Evolutionary conservation across 179 eudicot genomes (phyloP).

Genomic region (Actinidia arguta): DNA sequence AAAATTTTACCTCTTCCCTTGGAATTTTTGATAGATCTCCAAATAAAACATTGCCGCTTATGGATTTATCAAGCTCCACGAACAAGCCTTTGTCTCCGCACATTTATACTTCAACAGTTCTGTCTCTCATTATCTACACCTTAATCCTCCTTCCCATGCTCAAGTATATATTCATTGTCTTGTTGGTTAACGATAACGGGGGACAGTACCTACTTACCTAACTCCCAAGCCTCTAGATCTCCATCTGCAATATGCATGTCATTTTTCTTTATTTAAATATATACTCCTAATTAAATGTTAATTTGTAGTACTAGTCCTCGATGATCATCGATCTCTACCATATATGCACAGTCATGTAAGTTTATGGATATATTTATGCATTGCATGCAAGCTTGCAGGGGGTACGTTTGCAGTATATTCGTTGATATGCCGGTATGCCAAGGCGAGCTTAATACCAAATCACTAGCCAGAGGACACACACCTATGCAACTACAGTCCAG

Average conservation of each 20-base stretch:
- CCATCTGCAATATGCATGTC: no score
- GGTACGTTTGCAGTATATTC: slow-evolving; percentile 74
- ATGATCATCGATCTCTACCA: no score
- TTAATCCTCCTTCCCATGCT: slow-evolving; percentile 56
- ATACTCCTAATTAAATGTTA: no score
- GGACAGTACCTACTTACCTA: slow-evolving; percentile 40
- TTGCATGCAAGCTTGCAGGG: slow-evolving; percentile 29
- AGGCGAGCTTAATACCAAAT: slow-evolving; percentile 58
- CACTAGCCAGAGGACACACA: slow-evolving; percentile 54
- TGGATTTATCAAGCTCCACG: no score
- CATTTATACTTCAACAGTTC: no score
- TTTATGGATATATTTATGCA: not conserved
- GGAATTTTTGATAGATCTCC: slow-evolving; percentile 40
- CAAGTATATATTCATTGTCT: slow-evolving; percentile 73
- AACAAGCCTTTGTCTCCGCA: no score
- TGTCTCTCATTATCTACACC: slow-evolving; percentile 65
- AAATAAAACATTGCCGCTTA: slow-evolving; percentile 27
- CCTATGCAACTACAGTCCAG: slow-evolving; percentile 41
- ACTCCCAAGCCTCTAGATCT: not conserved
- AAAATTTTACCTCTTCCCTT: slow-evolving; percentile 48
- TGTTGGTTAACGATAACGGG: slow-evolving; percentile 61
- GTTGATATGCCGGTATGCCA: slow-evolving; percentile 56
- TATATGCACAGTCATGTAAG: not conserved
- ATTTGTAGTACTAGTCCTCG: no score
- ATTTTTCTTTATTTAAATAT: not conserved